Conservation (phyloP, 768 basidiomycete genomes). For the Mycena epipterygia region DNA sequence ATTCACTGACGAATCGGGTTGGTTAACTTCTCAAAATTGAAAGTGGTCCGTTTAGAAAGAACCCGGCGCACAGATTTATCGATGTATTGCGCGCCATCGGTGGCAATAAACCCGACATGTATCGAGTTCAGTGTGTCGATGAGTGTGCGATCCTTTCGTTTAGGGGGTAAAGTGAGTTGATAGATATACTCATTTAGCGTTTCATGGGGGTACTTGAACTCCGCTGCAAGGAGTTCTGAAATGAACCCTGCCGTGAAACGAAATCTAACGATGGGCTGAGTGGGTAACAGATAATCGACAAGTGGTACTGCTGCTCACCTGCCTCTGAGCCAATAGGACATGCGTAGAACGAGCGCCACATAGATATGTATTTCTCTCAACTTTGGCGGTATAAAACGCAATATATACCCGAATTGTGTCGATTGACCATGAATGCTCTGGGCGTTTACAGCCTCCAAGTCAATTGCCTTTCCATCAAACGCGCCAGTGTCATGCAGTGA, state of each 20-base stretch:
- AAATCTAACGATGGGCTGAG: not conserved
- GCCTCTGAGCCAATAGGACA: not conserved
- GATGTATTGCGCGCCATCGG: not conserved
- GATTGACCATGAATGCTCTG: no score
- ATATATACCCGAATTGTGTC: not conserved
- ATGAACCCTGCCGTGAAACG: conserved; percentile 15
- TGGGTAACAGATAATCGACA: no score
- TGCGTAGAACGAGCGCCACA: not conserved
- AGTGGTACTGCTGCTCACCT: not conserved
- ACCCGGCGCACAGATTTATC: not conserved
- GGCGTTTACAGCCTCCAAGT: no score
- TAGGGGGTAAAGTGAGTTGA: not conserved
- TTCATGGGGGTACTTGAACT: not conserved
- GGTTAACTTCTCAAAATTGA: not conserved
- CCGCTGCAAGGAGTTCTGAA: not conserved
- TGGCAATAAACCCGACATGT: not conserved
- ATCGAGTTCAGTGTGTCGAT: not conserved
- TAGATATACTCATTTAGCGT: not conserved
- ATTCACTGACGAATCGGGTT: not conserved
- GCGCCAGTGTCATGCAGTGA: not conserved
- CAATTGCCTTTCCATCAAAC: not conserved
- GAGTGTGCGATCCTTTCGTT: no score
- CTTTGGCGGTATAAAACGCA: not conserved
- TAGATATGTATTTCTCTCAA: not conserved
- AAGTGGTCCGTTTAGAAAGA: not conserved